phyloP scores from a whole-genome alignment of 225 moss, liverwort and hornwort species.

The Bryoerythrophyllum caledonicum region DNA sequence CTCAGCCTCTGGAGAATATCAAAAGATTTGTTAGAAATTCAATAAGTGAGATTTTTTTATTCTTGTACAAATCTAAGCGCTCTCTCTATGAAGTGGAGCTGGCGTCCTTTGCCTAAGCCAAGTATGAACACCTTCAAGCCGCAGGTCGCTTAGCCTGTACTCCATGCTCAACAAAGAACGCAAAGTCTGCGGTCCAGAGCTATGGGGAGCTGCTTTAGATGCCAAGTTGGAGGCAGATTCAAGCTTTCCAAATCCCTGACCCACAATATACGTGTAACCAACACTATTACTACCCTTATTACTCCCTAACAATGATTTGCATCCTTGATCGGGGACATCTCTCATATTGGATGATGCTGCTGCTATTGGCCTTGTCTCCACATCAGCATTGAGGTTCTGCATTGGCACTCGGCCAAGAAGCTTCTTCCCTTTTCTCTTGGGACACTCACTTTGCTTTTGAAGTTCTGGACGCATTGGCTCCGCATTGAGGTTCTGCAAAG shows the following conservation, averaged over 20 bases:
- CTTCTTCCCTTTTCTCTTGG: constrained; percentile 33
- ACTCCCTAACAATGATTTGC: constrained; percentile 41
- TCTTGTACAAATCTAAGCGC: constrained; percentile 18
- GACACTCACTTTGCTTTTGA: constrained; percentile 27
- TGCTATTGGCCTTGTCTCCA: constrained; percentile 22
- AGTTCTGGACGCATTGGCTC: constrained; percentile 23
- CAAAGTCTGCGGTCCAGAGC: constrained; percentile 37
- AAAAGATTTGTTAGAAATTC: too few species aligned
- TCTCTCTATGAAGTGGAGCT: constrained; percentile 27
- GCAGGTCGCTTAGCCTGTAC: constrained; percentile 49
- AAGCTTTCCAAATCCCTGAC: constrained; percentile 53
- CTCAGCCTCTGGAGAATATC: too few species aligned
- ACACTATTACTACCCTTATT: constrained; percentile 30
- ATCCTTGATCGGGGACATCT: constrained; percentile 47
- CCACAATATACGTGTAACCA: constrained; percentile 44
- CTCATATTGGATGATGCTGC: constrained; percentile 11
- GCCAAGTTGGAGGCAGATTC: constrained; percentile 43
- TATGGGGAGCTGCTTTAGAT: constrained; percentile 26
- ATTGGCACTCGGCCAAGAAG: constrained; percentile 43
- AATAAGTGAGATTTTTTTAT: not conserved
- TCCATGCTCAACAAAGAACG: constrained; percentile 50
- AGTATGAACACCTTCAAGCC: constrained; percentile 27
- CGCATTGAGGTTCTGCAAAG: constrained; percentile 32
- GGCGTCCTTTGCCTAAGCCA: constrained; percentile 46
- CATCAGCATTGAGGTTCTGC: constrained; percentile 20